Conservation (phyloP, 495 filamentous ascomycete genomes). For the Cenococcum geophilum region DNA sequence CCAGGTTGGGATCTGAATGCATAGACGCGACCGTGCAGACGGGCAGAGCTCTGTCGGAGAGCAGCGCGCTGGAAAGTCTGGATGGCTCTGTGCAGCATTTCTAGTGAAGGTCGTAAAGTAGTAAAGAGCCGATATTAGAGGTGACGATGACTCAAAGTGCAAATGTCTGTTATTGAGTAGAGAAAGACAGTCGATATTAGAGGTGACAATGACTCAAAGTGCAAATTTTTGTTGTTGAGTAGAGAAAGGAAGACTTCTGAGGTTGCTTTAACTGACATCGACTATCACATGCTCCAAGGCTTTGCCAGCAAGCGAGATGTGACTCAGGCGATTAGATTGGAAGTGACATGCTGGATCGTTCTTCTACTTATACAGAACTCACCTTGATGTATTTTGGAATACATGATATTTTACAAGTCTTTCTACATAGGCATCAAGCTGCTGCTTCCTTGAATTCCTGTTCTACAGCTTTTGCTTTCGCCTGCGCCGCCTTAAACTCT, state of each 20-base stretch:
- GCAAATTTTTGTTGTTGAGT: too few relatives aligned
- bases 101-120: background rate
- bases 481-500: constrained; percentile 11
- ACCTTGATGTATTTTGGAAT: too few relatives aligned
- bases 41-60: background rate
- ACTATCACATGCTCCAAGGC: too few relatives aligned
- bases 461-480: background rate
- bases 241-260: background rate
- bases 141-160: background rate
- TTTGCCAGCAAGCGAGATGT: too few relatives aligned
- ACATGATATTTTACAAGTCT: too few relatives aligned
- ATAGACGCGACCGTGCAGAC: background rate
- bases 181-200: background rate
- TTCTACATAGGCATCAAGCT: too few relatives aligned
- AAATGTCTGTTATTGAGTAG: too few relatives aligned
- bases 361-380: too few relatives aligned
- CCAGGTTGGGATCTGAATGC: background rate
- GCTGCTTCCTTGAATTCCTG: background rate
- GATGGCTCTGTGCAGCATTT: background rate
- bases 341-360: too few relatives aligned
- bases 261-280: too few relatives aligned
- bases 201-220: background rate
- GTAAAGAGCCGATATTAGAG: background rate
- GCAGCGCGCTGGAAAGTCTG: background rate
- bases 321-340: too few relatives aligned